Evolutionary conservation across 768 basidiomycete species (phyloP), one percentile per base, ranked within the genome.

Genomic region (Mycena rebaudengoi): DNA sequence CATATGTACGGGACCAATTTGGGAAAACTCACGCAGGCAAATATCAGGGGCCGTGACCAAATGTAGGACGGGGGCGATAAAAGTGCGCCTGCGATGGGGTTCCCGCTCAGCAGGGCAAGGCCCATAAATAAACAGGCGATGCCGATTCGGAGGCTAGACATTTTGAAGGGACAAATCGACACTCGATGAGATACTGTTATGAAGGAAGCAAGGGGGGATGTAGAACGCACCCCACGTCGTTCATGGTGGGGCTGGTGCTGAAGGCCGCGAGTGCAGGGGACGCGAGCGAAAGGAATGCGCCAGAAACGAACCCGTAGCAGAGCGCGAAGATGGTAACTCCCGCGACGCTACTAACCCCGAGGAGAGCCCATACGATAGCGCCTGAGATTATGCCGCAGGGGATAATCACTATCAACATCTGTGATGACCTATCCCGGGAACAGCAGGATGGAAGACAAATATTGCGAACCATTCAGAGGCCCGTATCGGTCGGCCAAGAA

Each of bases 281-380:
- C 55, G 49, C 39, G 13, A 21, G 13, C 1, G 49, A 76, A 81
- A 60, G 64, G 85, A 84, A 78, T 71, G 81, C 83, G 35, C 86
- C 86, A 39, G 85, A 84, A 71, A 85, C 85, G 72, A 86, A 85
- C 0, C 86, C 86, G 68, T 86, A 87, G 53, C 82, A 76, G 23
- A 85, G 70, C 8, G 73, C 82, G 71, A 86, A 85, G 6, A 78
- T 69, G 11, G 79, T 72, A 28, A 82, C 77, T 18, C 85, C 85
- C 4, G 72, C 74, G 29, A 77, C 66, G 49, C 68, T 81, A 7
- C 75, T 78, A 0, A 82, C 83, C 18, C 80, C 83, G 62, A 86
- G 79, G 78, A 86, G 77, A 10, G 80, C 83, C 59, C 82, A 86
- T 11, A 85, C 76, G 59, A 87, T 63, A 20, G 74, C 76, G 12